Conservation (phyloP, 139 green algal genomes). For the Picochlorum sp. region DNA sequence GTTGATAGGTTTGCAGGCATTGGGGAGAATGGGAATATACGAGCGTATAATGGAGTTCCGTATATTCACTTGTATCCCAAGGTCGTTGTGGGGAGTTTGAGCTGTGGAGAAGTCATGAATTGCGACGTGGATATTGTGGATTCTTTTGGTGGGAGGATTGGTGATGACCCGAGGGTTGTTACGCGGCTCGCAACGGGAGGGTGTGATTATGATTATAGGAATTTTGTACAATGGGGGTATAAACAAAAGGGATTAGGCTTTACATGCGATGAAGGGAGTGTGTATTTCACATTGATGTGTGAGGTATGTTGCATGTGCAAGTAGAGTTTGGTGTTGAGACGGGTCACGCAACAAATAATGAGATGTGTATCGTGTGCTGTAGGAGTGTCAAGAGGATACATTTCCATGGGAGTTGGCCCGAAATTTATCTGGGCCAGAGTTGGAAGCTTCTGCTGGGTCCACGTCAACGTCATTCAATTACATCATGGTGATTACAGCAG, state of each 20-base stretch:
- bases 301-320: neutral
- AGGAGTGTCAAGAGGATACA: conserved; percentile 3
- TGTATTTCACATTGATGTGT: conserved; percentile 1
- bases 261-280: neutral
- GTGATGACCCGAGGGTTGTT: neutral
- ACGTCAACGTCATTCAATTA: neutral
- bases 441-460: neutral
- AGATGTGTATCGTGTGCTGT: neutral
- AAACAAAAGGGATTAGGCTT: neutral
- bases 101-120: too few relatives aligned
- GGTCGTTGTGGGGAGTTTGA: too few relatives aligned
- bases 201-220: conserved; percentile 9
- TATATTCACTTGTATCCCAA: too few relatives aligned
- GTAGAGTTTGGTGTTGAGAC: neutral
- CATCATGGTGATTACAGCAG: conserved; percentile 11
- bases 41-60: too few relatives aligned
- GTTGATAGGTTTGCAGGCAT: too few relatives aligned
- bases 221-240: conserved; percentile 10
- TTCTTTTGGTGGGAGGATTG: neutral
- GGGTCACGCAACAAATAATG: neutral
- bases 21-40: too few relatives aligned
- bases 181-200: neutral
- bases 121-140: too few relatives aligned
- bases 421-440: neutral
- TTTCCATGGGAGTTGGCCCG: conserved; percentile 11